Evolutionary conservation across 1,139 yeast genomes (phyloP), one percentile per base, ranked within the genome.

Genomic region (Lodderomyces metapsilosis): DNA sequence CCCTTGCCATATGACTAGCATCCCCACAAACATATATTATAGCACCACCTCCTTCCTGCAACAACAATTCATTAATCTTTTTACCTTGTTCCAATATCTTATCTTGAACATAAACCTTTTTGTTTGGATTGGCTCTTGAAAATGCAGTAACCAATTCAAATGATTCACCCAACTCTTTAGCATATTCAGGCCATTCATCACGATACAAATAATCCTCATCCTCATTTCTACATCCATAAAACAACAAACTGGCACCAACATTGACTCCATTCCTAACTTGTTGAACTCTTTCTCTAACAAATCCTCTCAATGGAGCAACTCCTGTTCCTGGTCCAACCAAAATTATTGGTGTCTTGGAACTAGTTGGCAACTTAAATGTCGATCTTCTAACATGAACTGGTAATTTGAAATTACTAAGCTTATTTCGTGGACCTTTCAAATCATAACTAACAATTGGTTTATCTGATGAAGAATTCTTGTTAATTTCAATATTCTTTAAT

Each of bases 301-400:
- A 89, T 2, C 95, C 97, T 66, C 98, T 84, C 71, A 92, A 85
- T 47, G 98, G 98, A 9, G 98, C 98, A 43, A 92, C 92, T 60
- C 98, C 98, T 6, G 98, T 92, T 51, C 98, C 98, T 38, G 98
- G 98, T 30, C 98, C 98, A 59, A 92, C 77, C 84, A 91, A 80
- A 53, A 92, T 88, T 27, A 92, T 77, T 7, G 98, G 97, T 36
- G 84, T 81, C 12, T 78, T 64, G 23, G 95, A 84, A 58, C 88
- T 88, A 12, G 89, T 74, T n/a, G 98, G 98, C 50, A 92, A 75
- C 71, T 88, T 91, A 71, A 92, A 92, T 43, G 94, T 87, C 7
- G 98, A 89, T 66, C 94, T 88, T 68, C 98, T 86, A 37, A 92
- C 86, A 62, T 89, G 96, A 36, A 92, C 84, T 10, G 98, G 98